These are phyloP conservation scores for Chlamydomonas eustigma DNA, from an alignment of 139 green algal genomes.

Conservation along the genomic window DNA sequence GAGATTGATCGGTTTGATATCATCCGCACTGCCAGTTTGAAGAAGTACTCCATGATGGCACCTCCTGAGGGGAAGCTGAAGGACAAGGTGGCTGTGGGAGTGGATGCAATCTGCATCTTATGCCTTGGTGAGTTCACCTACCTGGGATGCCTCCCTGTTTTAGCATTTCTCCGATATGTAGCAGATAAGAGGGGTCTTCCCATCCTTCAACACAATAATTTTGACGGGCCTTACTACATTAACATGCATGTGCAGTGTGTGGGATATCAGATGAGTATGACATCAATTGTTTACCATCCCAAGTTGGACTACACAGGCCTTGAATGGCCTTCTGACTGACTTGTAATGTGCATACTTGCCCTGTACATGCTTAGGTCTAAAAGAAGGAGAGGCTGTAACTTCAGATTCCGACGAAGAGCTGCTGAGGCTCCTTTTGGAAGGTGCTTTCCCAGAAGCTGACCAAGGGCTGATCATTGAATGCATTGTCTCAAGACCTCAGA, in stretches of 20 bases:
- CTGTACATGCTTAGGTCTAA: conserved; percentile 10
- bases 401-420: neutral
- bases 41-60: conserved; percentile 51
- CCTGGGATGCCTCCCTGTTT: no score
- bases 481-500: no score
- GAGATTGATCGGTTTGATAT: conserved; percentile 73
- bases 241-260: neutral
- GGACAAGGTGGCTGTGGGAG: conserved; percentile 37
- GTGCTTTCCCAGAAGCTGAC: conserved; percentile 15
- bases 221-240: no score
- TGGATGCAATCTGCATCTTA: conserved; percentile 48
- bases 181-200: neutral
- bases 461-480: no score
- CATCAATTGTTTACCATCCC: no score
- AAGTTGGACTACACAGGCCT: no score
- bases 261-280: neutral
- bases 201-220: neutral
- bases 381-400: neutral
- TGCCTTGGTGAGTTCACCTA: conserved; percentile 43
- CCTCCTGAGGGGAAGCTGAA: conserved; percentile 34
- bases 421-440: conserved; percentile 13
- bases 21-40: conserved; percentile 20
- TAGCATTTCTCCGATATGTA: neutral
- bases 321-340: neutral
- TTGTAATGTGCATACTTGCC: neutral